Conservation (phyloP, 148 eudicot species). For the Rhododendron vialii region DNA sequence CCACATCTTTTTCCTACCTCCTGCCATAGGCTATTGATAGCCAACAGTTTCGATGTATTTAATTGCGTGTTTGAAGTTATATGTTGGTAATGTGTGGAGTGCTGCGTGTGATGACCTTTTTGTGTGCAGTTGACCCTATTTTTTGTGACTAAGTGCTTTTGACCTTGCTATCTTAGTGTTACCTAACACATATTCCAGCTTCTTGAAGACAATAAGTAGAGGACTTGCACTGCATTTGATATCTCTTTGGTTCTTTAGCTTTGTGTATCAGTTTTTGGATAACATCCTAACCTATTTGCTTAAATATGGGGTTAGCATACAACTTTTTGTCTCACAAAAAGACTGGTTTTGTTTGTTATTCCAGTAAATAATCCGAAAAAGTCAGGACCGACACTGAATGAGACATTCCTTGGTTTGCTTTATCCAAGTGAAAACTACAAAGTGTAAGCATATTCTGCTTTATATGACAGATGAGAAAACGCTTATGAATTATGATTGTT, state of each 20-base stretch:
- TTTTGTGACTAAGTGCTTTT: background rate
- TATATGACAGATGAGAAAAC: background rate
- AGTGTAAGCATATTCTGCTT: constrained; percentile 53
- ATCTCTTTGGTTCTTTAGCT: background rate
- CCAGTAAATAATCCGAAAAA: constrained; percentile 98
- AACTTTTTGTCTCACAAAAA: background rate
- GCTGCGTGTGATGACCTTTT: background rate
- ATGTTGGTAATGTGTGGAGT: background rate
- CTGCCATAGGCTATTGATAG: background rate
- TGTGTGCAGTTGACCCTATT: background rate
- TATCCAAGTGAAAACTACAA: constrained; percentile 95
- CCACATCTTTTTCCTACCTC: background rate
- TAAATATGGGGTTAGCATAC: background rate
- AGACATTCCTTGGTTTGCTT: constrained; percentile 87
- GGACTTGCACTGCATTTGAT: background rate
- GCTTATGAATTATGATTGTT: background rate
- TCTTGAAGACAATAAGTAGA: background rate
- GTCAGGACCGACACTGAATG: constrained; percentile 86
- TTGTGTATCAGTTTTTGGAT: background rate
- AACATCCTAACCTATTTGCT: background rate
- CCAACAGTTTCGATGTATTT: background rate
- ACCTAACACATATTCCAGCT: background rate
- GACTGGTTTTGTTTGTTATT: constrained; percentile 10
- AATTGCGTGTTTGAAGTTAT: background rate
- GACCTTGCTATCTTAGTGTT: background rate